Base-by-base conservation (phyloP, 2,329 filamentous ascomycete species). In the Acrocalymma vagum region DNA sequence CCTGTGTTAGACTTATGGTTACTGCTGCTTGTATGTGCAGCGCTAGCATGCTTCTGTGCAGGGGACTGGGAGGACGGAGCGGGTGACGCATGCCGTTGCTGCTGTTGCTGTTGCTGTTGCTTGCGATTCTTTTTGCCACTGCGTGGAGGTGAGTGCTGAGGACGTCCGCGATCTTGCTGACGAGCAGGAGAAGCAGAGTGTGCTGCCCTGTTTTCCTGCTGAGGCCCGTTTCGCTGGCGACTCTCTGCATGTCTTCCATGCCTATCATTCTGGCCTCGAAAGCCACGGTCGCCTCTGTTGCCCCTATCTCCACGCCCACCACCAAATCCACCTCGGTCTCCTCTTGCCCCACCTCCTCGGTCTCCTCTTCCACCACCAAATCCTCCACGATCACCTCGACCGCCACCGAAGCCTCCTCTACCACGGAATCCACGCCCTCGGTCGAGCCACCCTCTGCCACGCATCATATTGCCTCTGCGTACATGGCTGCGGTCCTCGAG, bases 401-500 rank as follows among this genome's bases (percentile, higher is more conserved):
- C 62, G 18, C 55, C 58, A 38, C 55, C 56, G 30, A 47, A 53
- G 9, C 57, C 63, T 14, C 62, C 63, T 51, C 65, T 47, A 38
- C 63, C 60, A 26, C 66, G 64, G 37, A 64, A 63, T n/a, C 66
- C 66, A 29, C 67, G 62, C 16, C 63, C 67, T 24, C 67, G 62
- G 47, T 69, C 66, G n/a, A 45, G 52, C 61, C 65, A 67, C 9
- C 54, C 57, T 42, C 60, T 51, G n/a, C 53, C 56, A 11, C 58
- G 60, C 16, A 48, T 43, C 45, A 61, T 60, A 48, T 58, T 62
- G n/a, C 65, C 63, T 21, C 64, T 53, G 13, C 65, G 60, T 9
- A 69, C 64, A 38, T 70, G 66, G 35, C 65, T 70, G 13, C 67
- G 54, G 37, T 67, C 57, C 53, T 68, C 63, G 13, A 69, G 48